Base-by-base conservation (phyloP, 371 early-diverging fungal species). In the Haplosporangium sp. region DNA sequence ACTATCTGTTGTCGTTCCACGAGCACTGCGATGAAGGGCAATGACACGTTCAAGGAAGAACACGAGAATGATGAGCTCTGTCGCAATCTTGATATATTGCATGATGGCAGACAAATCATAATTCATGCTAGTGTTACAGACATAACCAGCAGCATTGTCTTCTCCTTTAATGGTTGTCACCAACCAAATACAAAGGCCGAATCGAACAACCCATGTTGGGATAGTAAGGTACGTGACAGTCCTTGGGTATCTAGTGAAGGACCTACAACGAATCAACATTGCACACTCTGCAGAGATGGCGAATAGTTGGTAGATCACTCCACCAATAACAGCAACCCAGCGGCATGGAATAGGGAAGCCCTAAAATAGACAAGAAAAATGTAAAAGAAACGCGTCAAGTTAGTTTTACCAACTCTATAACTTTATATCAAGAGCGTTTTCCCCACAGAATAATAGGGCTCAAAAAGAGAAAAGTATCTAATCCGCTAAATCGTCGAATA, bases 211-310 rank as follows among this genome's bases (percentile, higher is more conserved):
- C 79, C 74, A 79, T 17, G 79, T 79, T 13, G 79, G 71, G 40
- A 74, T 55, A n/a, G 79, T 71, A 42, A 79, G 47, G 34, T 71
- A 71, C 4, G 79, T 79, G 35, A 74, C 71, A 40, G 65, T 47
- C 48, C 65, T 67, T 38, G 74, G 79, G 47, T 71, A 74, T 15
- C 74, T 71, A 10, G 79, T 79, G 34, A 74, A 79, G 35, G 79
- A 74, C 15, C 79, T 60, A 62, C 79, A 79, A n/a, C 79, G 74
- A 40, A 78, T 78, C 60, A 79, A 63, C 79, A 79, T 74, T 37
- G 69, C 74, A 40, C 79, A 74, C 59, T 79, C 79, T 47, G 79
- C 79, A 45, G 79, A 69, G 71, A 78, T 78, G n/a, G 79, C 79
- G 27, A 78, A 78, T 20, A 73, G 35, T 35, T 78, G 74, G 71